Base-by-base conservation (phyloP, 192 early-diverging fungal genomes). In the Gigaspora rosea region DNA sequence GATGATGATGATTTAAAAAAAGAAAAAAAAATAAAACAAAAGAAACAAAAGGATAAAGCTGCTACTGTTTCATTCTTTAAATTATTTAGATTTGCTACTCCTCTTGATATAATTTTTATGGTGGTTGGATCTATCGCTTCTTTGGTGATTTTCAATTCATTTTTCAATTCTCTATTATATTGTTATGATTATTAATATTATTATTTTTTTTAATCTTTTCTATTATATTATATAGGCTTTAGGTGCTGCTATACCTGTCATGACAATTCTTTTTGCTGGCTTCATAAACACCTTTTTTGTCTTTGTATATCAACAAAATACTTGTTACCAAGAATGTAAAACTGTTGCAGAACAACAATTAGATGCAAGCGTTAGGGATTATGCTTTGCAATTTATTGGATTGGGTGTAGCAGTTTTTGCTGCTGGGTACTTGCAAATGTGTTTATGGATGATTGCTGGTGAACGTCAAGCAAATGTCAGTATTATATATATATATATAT, bases 11-110 rank as follows among this genome's bases (percentile, higher is more conserved):
- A 63, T 22, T 35, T 54, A 12, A 68, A 54, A 71, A 67, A 75
- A 35, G n/a, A 74, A 20, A 75, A 78, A 71, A 50, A 78, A 68
- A 75, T 22, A 69, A 54, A 36, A 49, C 15, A 78, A 62, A 57
- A 78, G 27, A 41, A 41, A 41, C 41, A 41, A 41, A 64, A 78
- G 8, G 22, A 52, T 22, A 71, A 79, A 35, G 52, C 18, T n/a
- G 50, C 54, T 10, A 76, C 83, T 59, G 83, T 94, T 3, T 78
- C 88, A 5, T 78, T 92, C 46, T 33, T 86, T 18, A 78, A 90
- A 79, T 83, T 96, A 12, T 94, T 89, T 74, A 87, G 91, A 22
- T 96, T 92, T 77, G 88, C 92, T 1, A 86, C 90, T 35, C 52
- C 80, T 1, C 50, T 76, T 4, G 93, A 94, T 82, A 84, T 79